A percentile compares a stretch with the other conserved stretches of the same genome.
These are phyloP conservation scores for Jatropha multifida DNA, from an alignment of 441 rosid genomes.

Conservation along the genomic window DNA sequence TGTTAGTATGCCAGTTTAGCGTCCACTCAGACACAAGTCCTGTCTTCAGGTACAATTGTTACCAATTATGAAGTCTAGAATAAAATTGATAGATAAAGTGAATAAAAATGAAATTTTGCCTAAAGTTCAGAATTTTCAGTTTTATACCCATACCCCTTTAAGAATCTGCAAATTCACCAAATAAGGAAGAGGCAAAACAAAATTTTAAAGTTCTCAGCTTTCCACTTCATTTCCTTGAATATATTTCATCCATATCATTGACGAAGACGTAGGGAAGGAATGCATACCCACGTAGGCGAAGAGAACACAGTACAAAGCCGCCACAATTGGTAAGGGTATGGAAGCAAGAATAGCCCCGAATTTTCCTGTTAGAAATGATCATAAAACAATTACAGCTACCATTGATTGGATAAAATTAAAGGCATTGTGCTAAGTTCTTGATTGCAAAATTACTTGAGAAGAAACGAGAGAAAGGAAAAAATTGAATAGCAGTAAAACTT, in stretches of 20 bases:
- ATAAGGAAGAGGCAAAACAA: background rate
- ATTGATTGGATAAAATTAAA: background rate
- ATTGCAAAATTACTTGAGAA: background rate
- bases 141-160: too few relatives aligned
- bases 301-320: conserved; percentile 79
- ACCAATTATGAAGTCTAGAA: background rate
- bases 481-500: background rate
- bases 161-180: background rate
- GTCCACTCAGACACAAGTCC: background rate
- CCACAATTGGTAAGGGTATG: conserved; percentile 73
- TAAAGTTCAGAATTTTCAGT: background rate
- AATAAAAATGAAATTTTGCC: background rate
- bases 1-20: background rate
- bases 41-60: background rate
- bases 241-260: background rate
- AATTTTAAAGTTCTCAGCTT: background rate
- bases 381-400: conserved; percentile 1
- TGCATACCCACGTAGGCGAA: conserved; percentile 76
- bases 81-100: background rate
- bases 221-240: background rate
- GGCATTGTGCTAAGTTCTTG: background rate
- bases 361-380: conserved; percentile 52
- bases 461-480: background rate
- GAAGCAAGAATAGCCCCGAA: conserved; percentile 86
- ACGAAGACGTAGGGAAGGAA: background rate